Evolutionary conservation across 177 flowering plant species (phyloP).

Genomic region (Vitis hybrid): DNA sequence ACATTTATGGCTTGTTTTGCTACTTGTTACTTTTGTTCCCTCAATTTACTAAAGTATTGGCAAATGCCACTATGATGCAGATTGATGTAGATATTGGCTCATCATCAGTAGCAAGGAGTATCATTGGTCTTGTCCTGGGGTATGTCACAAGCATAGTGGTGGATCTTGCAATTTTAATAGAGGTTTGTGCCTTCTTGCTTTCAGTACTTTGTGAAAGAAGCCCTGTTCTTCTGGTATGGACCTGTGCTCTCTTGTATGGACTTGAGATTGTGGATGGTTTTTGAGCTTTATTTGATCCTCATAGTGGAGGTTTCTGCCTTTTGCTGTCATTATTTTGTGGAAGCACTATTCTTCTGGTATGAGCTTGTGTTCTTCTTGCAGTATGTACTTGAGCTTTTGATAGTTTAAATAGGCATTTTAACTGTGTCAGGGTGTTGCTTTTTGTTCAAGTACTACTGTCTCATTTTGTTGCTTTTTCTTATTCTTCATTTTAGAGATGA

Average conservation of each 20-base stretch:
- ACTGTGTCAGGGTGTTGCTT: too few species aligned
- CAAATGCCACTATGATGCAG: slow-evolving; percentile 35
- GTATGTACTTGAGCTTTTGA: not conserved
- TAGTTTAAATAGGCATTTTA: too few species aligned
- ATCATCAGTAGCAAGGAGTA: slow-evolving; percentile 90
- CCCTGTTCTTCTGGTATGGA: not conserved
- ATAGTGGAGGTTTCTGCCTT: not conserved
- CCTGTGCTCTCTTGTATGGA: not conserved
- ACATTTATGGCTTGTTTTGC: not conserved
- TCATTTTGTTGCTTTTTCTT: too few species aligned
- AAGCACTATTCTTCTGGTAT: not conserved
- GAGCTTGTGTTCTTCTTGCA: not conserved
- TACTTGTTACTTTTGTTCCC: not conserved
- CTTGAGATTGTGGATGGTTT: not conserved
- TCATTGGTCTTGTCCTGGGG: slow-evolving; percentile 90
- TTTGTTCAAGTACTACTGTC: too few species aligned
- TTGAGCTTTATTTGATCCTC: not conserved
- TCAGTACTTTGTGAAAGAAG: not conserved
- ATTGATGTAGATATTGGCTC: slow-evolving; percentile 98
- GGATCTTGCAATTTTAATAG: slow-evolving; percentile 87
- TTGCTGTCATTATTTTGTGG: not conserved
- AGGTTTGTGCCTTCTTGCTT: slow-evolving; percentile 52
- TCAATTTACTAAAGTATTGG: not conserved
- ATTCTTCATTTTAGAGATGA: too few species aligned
- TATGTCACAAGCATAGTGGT: slow-evolving; percentile 92